phyloP scores from a whole-genome alignment of 176 grass and related monocot species.

The Coix lacrymajobi region DNA sequence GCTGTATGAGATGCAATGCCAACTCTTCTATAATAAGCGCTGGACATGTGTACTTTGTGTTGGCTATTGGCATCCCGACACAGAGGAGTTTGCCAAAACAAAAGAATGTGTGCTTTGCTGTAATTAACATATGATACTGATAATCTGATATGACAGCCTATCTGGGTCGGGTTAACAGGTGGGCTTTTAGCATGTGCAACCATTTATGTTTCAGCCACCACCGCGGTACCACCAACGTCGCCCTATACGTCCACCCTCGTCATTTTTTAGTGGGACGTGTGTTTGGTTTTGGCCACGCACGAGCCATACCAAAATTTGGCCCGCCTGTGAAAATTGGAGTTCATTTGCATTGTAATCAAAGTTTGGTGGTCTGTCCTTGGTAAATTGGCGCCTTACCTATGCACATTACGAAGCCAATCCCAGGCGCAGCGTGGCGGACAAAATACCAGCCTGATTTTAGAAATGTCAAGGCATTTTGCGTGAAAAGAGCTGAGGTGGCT shows the following conservation, averaged over 20 bases:
- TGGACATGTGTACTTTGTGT: constrained; percentile 3
- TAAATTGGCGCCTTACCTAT: background rate
- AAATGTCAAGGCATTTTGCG: background rate
- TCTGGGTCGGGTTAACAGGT: background rate
- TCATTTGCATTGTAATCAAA: background rate
- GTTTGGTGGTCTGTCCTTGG: background rate
- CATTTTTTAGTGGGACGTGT: background rate
- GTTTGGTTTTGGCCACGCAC: background rate
- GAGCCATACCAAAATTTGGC: background rate
- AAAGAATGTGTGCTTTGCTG: constrained; percentile 4
- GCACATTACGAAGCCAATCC: background rate
- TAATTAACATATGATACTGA: constrained; percentile 13
- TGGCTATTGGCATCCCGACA: background rate
- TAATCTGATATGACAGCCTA: background rate
- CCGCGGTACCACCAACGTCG: background rate
- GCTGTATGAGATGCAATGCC: background rate
- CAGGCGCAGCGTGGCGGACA: background rate
- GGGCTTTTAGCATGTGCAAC: background rate
- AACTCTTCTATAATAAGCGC: constrained; percentile 22
- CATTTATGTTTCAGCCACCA: background rate
- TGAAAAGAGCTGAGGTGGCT: background rate
- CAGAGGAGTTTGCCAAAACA: background rate
- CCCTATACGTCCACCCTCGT: background rate
- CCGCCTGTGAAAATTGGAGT: background rate
- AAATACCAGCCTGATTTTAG: background rate